Conservation (phyloP, 164 flowering plant genomes). For the Brasenia schreberi region DNA sequence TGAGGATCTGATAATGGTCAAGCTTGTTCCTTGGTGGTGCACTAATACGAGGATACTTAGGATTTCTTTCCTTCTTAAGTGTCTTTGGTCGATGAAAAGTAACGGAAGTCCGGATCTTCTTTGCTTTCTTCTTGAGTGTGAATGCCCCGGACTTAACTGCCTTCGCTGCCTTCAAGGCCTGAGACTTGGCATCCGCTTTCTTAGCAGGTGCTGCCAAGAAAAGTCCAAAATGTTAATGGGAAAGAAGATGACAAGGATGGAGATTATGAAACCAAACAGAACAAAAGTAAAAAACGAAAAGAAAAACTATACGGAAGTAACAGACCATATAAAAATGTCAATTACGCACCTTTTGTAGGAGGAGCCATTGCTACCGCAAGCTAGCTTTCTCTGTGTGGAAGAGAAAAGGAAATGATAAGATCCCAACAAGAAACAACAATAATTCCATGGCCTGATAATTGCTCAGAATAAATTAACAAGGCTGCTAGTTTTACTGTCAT, state of each 20-base stretch:
- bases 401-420: too few relatives aligned
- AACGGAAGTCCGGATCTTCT: slow-evolving; percentile 11
- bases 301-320: too few relatives aligned
- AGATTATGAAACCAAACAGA: background rate
- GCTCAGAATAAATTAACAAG: too few relatives aligned
- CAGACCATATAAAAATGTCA: too few relatives aligned
- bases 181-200: slow-evolving; percentile 12
- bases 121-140: slow-evolving; percentile 11
- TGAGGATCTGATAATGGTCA: slow-evolving; percentile 16
- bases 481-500: too few relatives aligned
- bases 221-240: background rate
- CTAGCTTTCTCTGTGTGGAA: too few relatives aligned
- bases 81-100: slow-evolving; percentile 13
- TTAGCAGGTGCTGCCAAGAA: slow-evolving; percentile 6
- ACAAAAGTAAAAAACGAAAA: too few relatives aligned
- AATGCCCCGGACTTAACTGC: slow-evolving; percentile 16
- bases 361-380: too few relatives aligned
- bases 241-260: background rate
- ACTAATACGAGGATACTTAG: slow-evolving; percentile 16
- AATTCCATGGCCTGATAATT: too few relatives aligned
- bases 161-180: slow-evolving; percentile 19
- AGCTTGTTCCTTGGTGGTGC: slow-evolving; percentile 18
- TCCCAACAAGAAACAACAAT: too few relatives aligned
- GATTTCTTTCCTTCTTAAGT: slow-evolving; percentile 12
- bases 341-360: too few relatives aligned